Conservation (phyloP, 352 stramenopile genomes). For the Pilasporangium apinafurcum region DNA sequence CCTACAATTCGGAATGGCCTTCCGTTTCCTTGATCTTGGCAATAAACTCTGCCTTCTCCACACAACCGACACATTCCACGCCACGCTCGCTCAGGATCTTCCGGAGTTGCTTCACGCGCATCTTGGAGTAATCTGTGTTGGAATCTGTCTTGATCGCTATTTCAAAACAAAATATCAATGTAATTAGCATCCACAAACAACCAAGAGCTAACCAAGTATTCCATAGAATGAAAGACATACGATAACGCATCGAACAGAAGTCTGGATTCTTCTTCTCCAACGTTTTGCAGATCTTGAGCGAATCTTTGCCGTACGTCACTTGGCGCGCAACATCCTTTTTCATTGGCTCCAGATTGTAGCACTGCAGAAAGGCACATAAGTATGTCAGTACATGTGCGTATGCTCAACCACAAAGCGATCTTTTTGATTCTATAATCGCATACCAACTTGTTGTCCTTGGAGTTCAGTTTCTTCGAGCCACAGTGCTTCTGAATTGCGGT, state of each 20-base stretch:
- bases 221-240: constrained; percentile 34
- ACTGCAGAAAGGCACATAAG: constrained; percentile 39
- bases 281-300: constrained; percentile 91
- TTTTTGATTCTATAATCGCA: neutral
- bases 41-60: constrained; percentile 95
- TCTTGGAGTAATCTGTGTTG: constrained; percentile 92
- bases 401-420: neutral
- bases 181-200: neutral
- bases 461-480: constrained; percentile 63
- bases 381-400: neutral
- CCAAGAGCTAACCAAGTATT: too few relatives aligned
- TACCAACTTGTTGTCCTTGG: constrained; percentile 91
- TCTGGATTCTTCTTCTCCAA: constrained; percentile 94
- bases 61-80: constrained; percentile 89
- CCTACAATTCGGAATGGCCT: constrained; percentile 80
- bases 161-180: neutral
- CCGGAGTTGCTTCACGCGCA: constrained; percentile 94
- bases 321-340: constrained; percentile 93
- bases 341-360: constrained; percentile 92
- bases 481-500: constrained; percentile 86
- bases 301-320: constrained; percentile 90
- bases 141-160: constrained; percentile 91
- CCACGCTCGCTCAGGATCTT: constrained; percentile 91
- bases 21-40: constrained; percentile 92
- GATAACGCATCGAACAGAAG: constrained; percentile 92